Evolutionary conservation across 495 filamentous ascomycete species (phyloP), one percentile per base, ranked within the genome.

Genomic region (Oleoguttula mirabilis): DNA sequence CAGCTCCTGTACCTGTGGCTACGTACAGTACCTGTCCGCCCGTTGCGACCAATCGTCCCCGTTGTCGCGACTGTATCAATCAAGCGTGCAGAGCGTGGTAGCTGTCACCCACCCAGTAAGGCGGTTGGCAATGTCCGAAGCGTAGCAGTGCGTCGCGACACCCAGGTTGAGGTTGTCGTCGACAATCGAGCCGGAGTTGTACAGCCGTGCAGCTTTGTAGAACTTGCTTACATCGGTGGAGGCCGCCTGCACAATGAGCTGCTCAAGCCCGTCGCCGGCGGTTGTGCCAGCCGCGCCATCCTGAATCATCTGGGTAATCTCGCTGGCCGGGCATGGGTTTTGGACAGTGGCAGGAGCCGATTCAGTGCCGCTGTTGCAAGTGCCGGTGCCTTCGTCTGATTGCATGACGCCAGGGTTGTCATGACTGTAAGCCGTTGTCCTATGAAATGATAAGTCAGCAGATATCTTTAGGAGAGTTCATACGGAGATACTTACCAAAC

Each of bases 341-440:
- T 55, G 41, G 6, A 56, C 55, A n/a, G n/a, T n/a, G n/a, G n/a
- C n/a, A n/a, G n/a, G n/a, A n/a, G n/a, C n/a, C n/a, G n/a, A n/a
- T 4, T 19, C 33, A 21, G 21, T 12, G 20, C 16, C 27, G 34
- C 41, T 36, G 36, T 41, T 41, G 42, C 48, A 48, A 8, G 19
- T 41, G 27, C 41, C 47, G 0, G 22, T 16, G 20, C 51, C 51
- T 22, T 51, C 37, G 34, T 54, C 48, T 15, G 41, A 42, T 33
- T 76, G 72, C 71, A 76, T 73, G 4, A 76, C 56, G 32, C 72
- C 72, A 0, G 70, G 70, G 54, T 76, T 76, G 47, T n/a, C 35
- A 42, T 70, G 60, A 14, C 58, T 56, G 46, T 62, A 56, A 48
- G 62, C 55, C 32, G 68, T 69, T 14, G 68, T 67, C 1, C 59